Conservation (phyloP, 306 rosid species). For the Malus fusca region DNA sequence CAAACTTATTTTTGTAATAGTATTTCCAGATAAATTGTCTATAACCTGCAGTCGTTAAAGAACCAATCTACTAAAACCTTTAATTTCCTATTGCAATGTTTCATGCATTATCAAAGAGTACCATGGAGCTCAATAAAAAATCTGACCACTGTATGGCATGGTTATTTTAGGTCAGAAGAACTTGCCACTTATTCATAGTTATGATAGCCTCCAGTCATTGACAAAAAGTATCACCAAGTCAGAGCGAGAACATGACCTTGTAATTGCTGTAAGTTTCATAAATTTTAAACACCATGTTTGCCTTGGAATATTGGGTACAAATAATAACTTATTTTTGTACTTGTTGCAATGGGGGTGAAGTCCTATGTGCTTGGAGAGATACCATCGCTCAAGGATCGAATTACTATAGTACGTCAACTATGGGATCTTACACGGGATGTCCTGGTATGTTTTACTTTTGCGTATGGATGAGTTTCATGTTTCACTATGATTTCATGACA, state of each 20-base stretch:
- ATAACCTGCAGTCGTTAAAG: not conserved
- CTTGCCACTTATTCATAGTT: slow-evolving; percentile 90
- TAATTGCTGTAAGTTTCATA: slow-evolving; percentile 74
- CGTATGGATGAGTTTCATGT: slow-evolving; percentile 7
- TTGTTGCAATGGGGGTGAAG: slow-evolving; percentile 47
- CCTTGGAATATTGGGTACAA: slow-evolving; percentile 10
- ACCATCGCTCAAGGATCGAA: slow-evolving; percentile 75
- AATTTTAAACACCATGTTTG: not conserved
- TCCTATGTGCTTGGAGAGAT: slow-evolving; percentile 97
- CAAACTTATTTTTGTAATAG: not conserved
- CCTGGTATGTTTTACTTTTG: slow-evolving; percentile 49
- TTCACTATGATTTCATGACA: not conserved
- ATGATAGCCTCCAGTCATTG: slow-evolving; percentile 70
- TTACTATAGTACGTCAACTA: slow-evolving; percentile 85
- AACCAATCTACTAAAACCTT: not conserved
- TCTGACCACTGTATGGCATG: slow-evolving; percentile 11
- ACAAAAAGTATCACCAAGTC: slow-evolving; percentile 54
- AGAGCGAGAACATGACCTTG: slow-evolving; percentile 85
- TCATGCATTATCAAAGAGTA: not conserved
- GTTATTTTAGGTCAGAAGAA: slow-evolving; percentile 58
- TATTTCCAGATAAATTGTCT: not conserved
- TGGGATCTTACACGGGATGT: slow-evolving; percentile 85
- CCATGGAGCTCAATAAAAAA: not conserved
- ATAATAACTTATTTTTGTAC: not conserved
- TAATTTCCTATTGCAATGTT: not conserved